Evolutionary conservation across 2,329 filamentous ascomycete species (phyloP), one percentile per base, ranked within the genome.

Genomic region (Gremmenia infestans): DNA sequence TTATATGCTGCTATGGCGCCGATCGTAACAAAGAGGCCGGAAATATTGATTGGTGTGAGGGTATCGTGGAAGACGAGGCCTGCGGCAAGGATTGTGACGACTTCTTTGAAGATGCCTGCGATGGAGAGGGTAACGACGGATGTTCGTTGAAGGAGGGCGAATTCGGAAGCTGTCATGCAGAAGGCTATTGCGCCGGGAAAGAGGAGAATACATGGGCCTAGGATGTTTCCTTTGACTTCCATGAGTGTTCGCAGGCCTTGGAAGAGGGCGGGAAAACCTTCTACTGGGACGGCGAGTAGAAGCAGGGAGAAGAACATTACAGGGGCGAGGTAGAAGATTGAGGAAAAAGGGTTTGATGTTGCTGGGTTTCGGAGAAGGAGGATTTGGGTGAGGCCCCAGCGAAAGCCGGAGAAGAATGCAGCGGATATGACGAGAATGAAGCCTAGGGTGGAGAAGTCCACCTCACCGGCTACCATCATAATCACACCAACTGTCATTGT

Each of bases 361-460:
- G 94, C 92, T 1, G 92, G 91, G 72, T 97, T 96, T 64, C 92
- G 88, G 28, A 97, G 83, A 6, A 99, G 83, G 4, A 99, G 83
- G 58, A 99, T 96, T 70, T 99, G 94, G 0, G 94, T 97, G n/a
- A 99, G 77, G n/a, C 85, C 90, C 94, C 94, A 99, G 65, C 94
- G 87, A 76, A 99, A 96, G 53, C 94, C 94, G 1, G 91, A 96
- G 70, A 96, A 96, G 74, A 96, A 94, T 52, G 91, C 90, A 12
- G 94, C 92, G 0, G 87, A 86, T 72, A 99, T 97, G 74, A 97
- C 89, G 61, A 99, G 86, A 48, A 91, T 74, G 72, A 99, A 99
- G 43, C 94, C 94, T 32, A 90, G 79, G 0, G 87, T 78, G 65
- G 91, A 85, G 73, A 99, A 99, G 50, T 91, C 86, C 39, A 95